phyloP scores from a whole-genome alignment of 2,329 filamentous ascomycete species.

The Septoria linicola region DNA sequence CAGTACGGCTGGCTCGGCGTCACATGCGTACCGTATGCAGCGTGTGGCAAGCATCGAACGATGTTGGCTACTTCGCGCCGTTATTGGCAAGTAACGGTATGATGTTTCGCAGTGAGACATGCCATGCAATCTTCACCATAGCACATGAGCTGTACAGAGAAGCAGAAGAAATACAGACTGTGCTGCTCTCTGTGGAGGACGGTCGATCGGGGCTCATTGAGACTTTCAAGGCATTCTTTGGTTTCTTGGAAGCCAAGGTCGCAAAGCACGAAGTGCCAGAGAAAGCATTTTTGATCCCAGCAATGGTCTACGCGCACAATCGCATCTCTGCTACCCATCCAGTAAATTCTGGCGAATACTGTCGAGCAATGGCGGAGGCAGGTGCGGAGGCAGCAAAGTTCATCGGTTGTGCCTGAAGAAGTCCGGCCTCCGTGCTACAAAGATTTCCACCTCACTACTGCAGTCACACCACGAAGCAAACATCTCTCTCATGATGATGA shows the following conservation, averaged over 20 bases:
- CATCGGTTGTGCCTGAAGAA: background rate
- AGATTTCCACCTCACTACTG: background rate
- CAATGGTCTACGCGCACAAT: slow-evolving; percentile 22
- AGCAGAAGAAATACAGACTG: slow-evolving; percentile 12
- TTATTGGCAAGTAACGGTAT: slow-evolving; percentile 10
- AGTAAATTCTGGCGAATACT: slow-evolving; percentile 8
- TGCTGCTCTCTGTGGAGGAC: slow-evolving; percentile 9
- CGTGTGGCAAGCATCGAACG: background rate
- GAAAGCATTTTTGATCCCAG: slow-evolving; percentile 13
- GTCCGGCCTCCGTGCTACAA: background rate
- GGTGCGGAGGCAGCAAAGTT: slow-evolving; percentile 8
- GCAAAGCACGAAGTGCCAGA: slow-evolving; percentile 7
- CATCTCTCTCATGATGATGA: too few relatives aligned
- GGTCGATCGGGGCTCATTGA: slow-evolving; percentile 2
- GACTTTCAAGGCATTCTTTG: slow-evolving; percentile 3
- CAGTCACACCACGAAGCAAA: too few relatives aligned
- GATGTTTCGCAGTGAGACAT: slow-evolving; percentile 17
- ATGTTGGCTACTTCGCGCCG: slow-evolving; percentile 7
- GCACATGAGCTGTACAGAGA: slow-evolving; percentile 16
- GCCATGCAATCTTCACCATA: slow-evolving; percentile 15
- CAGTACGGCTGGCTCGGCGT: slow-evolving; percentile 13
- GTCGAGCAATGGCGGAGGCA: slow-evolving; percentile 13
- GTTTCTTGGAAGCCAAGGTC: slow-evolving; percentile 6
- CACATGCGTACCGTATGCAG: slow-evolving; percentile 12
- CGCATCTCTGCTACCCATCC: slow-evolving; percentile 4